Base-by-base conservation (phyloP, 805 yeast species). In the Komagataella pastoris region DNA sequence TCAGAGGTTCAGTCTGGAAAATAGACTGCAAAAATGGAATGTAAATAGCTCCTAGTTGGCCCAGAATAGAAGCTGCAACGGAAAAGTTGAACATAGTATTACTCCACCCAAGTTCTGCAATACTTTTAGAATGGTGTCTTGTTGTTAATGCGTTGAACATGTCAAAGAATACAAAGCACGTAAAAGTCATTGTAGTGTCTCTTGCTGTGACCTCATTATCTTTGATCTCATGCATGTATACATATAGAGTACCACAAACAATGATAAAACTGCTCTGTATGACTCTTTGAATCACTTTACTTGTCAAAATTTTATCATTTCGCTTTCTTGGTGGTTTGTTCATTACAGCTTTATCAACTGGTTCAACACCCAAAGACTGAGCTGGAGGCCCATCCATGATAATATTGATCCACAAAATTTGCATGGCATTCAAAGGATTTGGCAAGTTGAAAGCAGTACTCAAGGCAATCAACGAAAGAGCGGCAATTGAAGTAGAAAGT, bases 341-440 rank as follows among this genome's bases (percentile, higher is more conserved):
- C 97, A 91, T 90, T 44, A 91, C 96, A 64, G 85, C 95, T 55
- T 85, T 89, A 62, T 91, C 98, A 12, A 91, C 98, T 1, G 97
- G 95, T 68, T 91, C 99, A 36, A 93, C 98, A 54, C 99, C 99
- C 47, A 91, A 72, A 0, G 96, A 86, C 70, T 91, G 99, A 1
- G 98, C 98, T 3, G 99, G 99, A 8, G 99, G 99, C 1, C 99
- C 99, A 70, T 91, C 99, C 99, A 91, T 91, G 53, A 91, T 75
- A 56, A 91, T 93, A 65, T 91, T 91, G 65, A 91, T 91, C 97
- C 98, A 91, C 60, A 91, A 72, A 59, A 91, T 93, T 72, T 93
- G 98, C 99, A 91, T 91, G 24, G 99, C 97, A 64, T 91, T 91
- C 59, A 91, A 75, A 8, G 99, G 99, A 59, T 88, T 90, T 50